Evolutionary conservation across 176 grass and related monocot species (phyloP).

Genomic region (Olyra latifolia): DNA sequence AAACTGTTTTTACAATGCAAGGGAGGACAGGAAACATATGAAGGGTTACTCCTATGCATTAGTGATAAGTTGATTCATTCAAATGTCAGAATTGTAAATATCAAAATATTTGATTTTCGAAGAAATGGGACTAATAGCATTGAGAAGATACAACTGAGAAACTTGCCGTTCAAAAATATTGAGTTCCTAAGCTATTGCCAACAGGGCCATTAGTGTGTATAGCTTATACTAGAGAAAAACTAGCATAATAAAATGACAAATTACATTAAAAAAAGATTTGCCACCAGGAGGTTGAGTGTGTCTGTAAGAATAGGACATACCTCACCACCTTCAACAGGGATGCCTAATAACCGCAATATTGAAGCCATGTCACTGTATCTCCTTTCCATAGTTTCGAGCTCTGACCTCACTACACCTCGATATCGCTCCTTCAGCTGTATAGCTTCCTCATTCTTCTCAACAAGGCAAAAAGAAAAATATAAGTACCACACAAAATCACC

Average conservation of each 20-base stretch:
- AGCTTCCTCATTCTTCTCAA: constrained; percentile 71
- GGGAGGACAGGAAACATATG: too few species aligned
- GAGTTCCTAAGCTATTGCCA: neutral
- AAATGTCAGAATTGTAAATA: neutral
- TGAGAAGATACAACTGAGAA: neutral
- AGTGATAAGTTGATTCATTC: neutral
- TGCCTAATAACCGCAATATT: constrained; percentile 65
- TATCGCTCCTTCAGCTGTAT: constrained; percentile 74
- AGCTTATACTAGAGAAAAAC: neutral
- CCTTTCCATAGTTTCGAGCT: constrained; percentile 74
- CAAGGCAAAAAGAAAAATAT: constrained; percentile 30
- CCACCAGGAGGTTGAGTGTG: neutral
- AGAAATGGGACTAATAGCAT: neutral
- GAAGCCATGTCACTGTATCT: constrained; percentile 62
- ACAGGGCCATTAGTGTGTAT: neutral
- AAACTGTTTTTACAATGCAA: too few species aligned
- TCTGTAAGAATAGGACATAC: constrained; percentile 42
- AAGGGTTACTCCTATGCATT: neutral
- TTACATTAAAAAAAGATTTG: neutral
- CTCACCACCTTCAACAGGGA: constrained; percentile 62
- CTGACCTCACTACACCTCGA: constrained; percentile 57
- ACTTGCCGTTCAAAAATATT: neutral
- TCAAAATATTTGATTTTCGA: neutral
- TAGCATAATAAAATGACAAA: neutral
- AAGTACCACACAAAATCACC: neutral